Conservation (phyloP, 495 filamentous ascomycete genomes). For the Aspergillus kassunensis region DNA sequence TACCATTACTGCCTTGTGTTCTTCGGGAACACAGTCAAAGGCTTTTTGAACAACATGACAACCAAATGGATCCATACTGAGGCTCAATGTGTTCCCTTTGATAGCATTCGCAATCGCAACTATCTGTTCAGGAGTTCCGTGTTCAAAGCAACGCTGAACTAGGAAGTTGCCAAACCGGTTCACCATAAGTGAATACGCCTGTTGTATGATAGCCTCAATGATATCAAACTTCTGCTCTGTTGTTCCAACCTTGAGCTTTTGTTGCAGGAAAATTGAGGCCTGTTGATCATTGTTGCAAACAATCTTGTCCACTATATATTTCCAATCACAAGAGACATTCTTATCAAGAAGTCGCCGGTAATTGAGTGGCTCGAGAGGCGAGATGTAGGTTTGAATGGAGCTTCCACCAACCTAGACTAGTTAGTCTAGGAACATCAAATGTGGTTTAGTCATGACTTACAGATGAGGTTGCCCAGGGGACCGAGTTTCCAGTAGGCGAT, state of each 20-base stretch:
- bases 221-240: conserved; percentile 95
- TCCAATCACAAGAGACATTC: conserved; percentile 97
- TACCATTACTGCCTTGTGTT: conserved; percentile 97
- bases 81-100: conserved; percentile 84
- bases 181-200: conserved; percentile 94
- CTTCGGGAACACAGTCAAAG: conserved; percentile 94
- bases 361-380: conserved; percentile 90
- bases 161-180: conserved; percentile 97
- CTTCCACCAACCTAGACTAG: conserved; percentile 43
- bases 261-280: conserved; percentile 96
- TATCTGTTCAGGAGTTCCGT: conserved; percentile 92
- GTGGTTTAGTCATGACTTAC: conserved; percentile 31
- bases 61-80: conserved; percentile 98
- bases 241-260: conserved; percentile 97
- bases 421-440: conserved; percentile 10
- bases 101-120: conserved; percentile 93
- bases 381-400: conserved; percentile 66
- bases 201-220: conserved; percentile 90
- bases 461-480: conserved; percentile 46
- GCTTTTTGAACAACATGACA: conserved; percentile 99
- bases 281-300: conserved; percentile 99
- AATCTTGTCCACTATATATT: conserved; percentile 99
- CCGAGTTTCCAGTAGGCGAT: conserved; percentile 33
- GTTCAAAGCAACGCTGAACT: conserved; percentile 97
- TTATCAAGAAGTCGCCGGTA: conserved; percentile 94